Evolutionary conservation across 805 yeast genomes (phyloP), one percentile per base, ranked within the genome.

Genomic region (Yamadazyma sp.): DNA sequence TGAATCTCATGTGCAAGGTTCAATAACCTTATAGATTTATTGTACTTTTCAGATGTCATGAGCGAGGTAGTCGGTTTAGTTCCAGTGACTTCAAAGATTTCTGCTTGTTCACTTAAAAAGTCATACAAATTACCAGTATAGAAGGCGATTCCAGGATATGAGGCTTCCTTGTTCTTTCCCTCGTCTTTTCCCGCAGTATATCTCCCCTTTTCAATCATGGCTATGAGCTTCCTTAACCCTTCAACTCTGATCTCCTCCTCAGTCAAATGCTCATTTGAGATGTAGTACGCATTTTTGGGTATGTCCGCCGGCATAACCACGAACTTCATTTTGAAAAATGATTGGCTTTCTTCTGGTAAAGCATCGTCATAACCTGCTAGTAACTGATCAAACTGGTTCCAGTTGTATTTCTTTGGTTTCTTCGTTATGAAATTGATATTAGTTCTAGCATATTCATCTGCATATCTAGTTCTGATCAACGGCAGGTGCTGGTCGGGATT

Each of bases 231-330:
- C 30, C 91, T 67, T 14, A 91, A 64, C 0, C 98, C 99, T 56
- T 91, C 98, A n/a, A 91, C 73, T 39, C 95, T 65, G n/a, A 84
- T 75, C 59, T 91, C 98, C 54, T 91, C 99, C 3, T 83, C 80
- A 0, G 79, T 75, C 35, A 90, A 64, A 17, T 73, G 71, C 48
- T 87, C 96, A 44, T 73, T 75, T 24, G 67, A 53, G 20, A 68
- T 71, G 54, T 60, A 69, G 56, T 47, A 70, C 41, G 71, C 68
- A 46, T 71, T 71, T 40, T 78, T 72, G 0, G 89, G 82, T 13
- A 82, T 69, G n/a, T 77, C 84, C 0, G 87, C 65, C 0, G 97
- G 96, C 35, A 90, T 64, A 2, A 93, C 71, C 3, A 89, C 97
- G 62, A 89, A 87, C 53, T 95, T 82, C 56, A 90, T 75, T 47